Evolutionary conservation across 768 basidiomycete genomes (phyloP), one percentile per base, ranked within the genome.

Genomic region (Macrolepiota fuliginosa): DNA sequence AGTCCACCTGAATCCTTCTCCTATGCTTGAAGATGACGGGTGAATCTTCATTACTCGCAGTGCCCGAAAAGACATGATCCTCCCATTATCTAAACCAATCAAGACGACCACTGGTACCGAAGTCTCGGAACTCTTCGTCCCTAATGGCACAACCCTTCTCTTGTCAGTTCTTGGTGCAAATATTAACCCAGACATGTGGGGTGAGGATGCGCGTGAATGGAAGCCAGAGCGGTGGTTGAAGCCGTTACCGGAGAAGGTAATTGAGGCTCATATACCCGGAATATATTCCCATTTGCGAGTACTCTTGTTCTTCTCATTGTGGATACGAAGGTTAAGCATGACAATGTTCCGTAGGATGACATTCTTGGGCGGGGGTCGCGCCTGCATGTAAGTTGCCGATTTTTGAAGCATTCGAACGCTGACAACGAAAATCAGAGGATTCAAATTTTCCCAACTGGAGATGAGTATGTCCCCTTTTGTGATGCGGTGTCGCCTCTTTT

Each of bases 221-320:
- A 82, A 80, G 63, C 82, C 82, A 1, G 80, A 83, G 64, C 69
- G 82, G 19, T 83, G 82, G 82, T 69, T 82, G 1, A 64, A 70
- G 2, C 73, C 73, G 0, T 68, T 80, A 17, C 81, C 79, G 6
- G 67, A 74, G 6, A 54, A 66, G n/a, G 66, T 82, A 1, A 59
- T 56, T 1, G 70, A 75, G 12, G 78, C 79, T 3, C 74, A 70
- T 25, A 70, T n/a, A n/a, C n/a, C n/a, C n/a, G n/a, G n/a, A n/a
- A n/a, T n/a, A n/a, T n/a, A n/a, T n/a, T n/a, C n/a, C 80, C 71
- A 79, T 61, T 53, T 79, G 80, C 81, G 64, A 67, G 76, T 53
- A 4, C 45, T 19, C 22, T 58, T 25, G n/a, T n/a, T 46, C 63
- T 27, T n/a, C 12, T 64, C 11, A 39, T 39, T 39, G 37, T 12